Evolutionary conservation across 495 filamentous ascomycete genomes (phyloP).

Genomic region (Podospora sp.): DNA sequence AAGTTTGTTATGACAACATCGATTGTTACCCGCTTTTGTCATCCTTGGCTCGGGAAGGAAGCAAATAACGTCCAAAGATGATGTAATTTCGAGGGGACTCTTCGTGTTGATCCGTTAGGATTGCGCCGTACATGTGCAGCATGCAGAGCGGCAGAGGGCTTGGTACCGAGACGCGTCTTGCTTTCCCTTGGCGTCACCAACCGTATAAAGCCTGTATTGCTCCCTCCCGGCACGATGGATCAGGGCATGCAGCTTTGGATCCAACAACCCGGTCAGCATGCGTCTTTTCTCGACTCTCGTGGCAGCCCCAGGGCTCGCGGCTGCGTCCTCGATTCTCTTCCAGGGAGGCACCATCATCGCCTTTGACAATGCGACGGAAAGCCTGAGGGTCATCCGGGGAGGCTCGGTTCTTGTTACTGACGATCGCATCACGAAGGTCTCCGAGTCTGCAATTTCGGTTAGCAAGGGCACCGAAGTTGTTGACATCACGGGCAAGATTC

Average conservation of each 20-base stretch:
- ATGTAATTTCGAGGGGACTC: neutral
- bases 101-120: neutral
- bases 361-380: constrained; percentile 39
- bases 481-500: constrained; percentile 31
- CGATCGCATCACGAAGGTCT: constrained; percentile 42
- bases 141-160: neutral
- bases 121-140: neutral
- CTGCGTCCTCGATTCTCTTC: constrained; percentile 36
- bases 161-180: neutral
- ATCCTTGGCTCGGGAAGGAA: neutral
- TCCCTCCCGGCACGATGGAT: too few relatives aligned
- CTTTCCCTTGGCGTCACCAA: neutral
- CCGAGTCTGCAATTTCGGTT: constrained; percentile 46
- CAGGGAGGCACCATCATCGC: constrained; percentile 47
- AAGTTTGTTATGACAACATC: neutral
- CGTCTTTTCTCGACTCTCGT: neutral
- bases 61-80: neutral
- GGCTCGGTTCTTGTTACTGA: constrained; percentile 43
- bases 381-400: constrained; percentile 41
- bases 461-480: constrained; percentile 33
- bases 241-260: neutral
- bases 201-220: neutral
- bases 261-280: neutral
- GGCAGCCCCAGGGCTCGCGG: neutral
- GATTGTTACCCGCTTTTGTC: neutral